Conservation (phyloP, 2,329 filamentous ascomycete species). For the Monilinia fructicola region DNA sequence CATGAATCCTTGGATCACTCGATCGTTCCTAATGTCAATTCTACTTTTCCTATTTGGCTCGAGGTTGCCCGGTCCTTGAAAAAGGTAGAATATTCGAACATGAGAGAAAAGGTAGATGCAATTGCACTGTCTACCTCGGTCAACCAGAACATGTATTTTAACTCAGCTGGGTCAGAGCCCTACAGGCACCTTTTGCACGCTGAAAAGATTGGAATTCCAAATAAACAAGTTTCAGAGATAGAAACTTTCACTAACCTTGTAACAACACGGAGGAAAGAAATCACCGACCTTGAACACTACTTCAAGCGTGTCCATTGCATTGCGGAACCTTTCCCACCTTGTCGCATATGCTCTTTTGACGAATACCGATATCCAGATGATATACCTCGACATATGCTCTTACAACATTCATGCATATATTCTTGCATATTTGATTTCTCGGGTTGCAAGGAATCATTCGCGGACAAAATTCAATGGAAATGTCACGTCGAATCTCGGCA, state of each 20-base stretch:
- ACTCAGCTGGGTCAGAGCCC: background rate
- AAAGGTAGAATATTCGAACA: background rate
- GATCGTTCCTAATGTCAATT: background rate
- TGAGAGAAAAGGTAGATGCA: background rate
- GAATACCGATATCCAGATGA: background rate
- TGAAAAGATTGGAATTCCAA: background rate
- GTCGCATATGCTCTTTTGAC: background rate
- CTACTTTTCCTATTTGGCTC: background rate
- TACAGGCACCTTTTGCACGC: background rate
- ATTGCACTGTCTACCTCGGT: background rate
- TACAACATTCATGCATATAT: slow-evolving; percentile 1
- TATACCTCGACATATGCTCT: slow-evolving; percentile 1
- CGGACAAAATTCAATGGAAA: slow-evolving; percentile 1
- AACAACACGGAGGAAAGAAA: background rate
- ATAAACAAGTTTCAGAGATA: too few relatives aligned
- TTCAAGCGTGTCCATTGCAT: background rate
- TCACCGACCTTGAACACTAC: background rate
- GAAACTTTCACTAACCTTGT: too few relatives aligned
- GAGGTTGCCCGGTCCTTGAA: background rate
- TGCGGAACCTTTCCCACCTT: background rate
- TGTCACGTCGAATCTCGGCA: background rate
- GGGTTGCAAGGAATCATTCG: background rate
- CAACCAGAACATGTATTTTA: background rate
- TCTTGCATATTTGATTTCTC: slow-evolving; percentile 7
- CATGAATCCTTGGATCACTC: too few relatives aligned